A percentile compares a stretch with the other conserved stretches of the same genome.
phyloP scores from a whole-genome alignment of 139 green algal genomes.

The Picochlorum sp. region DNA sequence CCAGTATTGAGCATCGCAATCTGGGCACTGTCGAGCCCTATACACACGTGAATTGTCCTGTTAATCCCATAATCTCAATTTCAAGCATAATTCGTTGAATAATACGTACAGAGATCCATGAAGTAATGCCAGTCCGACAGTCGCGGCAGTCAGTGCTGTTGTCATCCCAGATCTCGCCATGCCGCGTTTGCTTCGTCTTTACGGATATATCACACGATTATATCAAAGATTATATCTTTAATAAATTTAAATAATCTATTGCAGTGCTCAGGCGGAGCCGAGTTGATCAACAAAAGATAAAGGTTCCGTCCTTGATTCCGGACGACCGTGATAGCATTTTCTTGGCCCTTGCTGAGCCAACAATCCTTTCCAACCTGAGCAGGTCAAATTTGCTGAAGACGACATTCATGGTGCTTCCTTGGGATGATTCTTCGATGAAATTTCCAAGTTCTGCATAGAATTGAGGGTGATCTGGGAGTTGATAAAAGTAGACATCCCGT shows the following conservation, averaged over 20 bases:
- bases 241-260: no score
- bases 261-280: no score
- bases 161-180: no score
- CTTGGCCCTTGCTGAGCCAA: conserved; percentile 44
- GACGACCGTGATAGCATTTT: conserved; percentile 52
- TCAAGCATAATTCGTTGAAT: no score
- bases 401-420: conserved; percentile 30
- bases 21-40: conserved; percentile 4
- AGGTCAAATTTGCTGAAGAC: conserved; percentile 58
- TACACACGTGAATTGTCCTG: no score
- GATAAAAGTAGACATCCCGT: conserved; percentile 80
- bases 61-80: no score
- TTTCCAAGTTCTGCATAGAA: conserved; percentile 82
- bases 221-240: no score
- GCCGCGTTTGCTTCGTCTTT: no score
- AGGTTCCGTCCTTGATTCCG: conserved; percentile 37
- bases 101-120: no score
- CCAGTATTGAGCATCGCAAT: conserved; percentile 9
- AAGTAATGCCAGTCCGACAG: no score
- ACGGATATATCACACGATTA: no score
- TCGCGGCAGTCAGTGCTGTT: no score
- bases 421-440: conserved; percentile 28
- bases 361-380: conserved; percentile 63
- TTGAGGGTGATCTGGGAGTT: conserved; percentile 62
- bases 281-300: conserved; percentile 56